Percentiles rank a stretch among this genome's conserved stretches.
Conservation (phyloP, 169 alveolate genomes). For the Perkinsus marinus region DNA sequence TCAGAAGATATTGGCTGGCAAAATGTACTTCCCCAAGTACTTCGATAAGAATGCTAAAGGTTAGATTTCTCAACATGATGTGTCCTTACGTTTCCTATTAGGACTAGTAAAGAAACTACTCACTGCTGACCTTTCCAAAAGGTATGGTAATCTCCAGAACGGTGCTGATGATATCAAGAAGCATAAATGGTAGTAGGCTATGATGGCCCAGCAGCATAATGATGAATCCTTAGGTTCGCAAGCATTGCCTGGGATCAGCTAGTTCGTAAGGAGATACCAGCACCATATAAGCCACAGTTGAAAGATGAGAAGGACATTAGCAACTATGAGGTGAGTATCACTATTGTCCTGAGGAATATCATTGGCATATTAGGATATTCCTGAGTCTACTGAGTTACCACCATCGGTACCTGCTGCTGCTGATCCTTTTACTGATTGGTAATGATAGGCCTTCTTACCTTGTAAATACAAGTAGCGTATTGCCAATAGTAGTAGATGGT, state of each 20-base stretch:
- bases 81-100: too few species aligned
- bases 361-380: not conserved
- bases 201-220: slow-evolving; percentile 21
- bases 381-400: slow-evolving; percentile 27
- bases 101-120: slow-evolving; percentile 75
- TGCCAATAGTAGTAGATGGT: not conserved
- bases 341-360: not conserved
- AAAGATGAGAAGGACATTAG: slow-evolving; percentile 16
- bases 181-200: slow-evolving; percentile 69
- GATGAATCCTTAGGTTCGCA: not conserved
- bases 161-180: slow-evolving; percentile 83
- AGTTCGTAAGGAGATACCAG: not conserved
- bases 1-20: slow-evolving; percentile 86
- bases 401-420: slow-evolving; percentile 17
- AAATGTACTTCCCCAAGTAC: slow-evolving; percentile 78
- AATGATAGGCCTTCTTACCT: not conserved
- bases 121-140: slow-evolving; percentile 78
- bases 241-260: not conserved
- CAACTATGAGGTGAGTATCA: slow-evolving; percentile 11
- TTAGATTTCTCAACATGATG: too few species aligned
- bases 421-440: slow-evolving; percentile 31
- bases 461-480: not conserved
- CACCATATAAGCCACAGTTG: not conserved
- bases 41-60: slow-evolving; percentile 49
- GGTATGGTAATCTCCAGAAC: slow-evolving; percentile 83